Evolutionary conservation across 2,329 filamentous ascomycete species (phyloP).

Genomic region (Epicoccum nigrum): DNA sequence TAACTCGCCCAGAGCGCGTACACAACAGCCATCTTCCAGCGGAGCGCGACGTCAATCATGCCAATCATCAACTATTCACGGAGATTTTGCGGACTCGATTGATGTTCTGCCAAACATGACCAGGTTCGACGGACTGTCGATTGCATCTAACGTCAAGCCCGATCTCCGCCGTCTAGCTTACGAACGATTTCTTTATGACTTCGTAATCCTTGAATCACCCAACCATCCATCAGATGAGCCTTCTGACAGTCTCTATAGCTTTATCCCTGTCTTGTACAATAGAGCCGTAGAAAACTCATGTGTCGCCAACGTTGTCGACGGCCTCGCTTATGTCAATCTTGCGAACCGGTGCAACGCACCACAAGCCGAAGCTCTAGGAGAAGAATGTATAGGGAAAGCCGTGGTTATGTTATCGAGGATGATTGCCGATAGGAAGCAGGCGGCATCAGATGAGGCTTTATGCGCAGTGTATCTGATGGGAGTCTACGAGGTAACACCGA

Average conservation of each 20-base stretch:
- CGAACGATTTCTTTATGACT: constrained; percentile 42
- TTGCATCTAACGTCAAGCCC: constrained; percentile 18
- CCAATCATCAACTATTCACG: not conserved
- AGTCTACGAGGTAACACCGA: constrained; percentile 32
- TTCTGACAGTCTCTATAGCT: constrained; percentile 35
- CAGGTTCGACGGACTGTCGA: constrained; percentile 21
- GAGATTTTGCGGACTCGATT: not conserved
- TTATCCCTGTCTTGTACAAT: constrained; percentile 36
- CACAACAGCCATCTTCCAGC: constrained; percentile 13
- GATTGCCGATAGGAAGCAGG: constrained; percentile 31
- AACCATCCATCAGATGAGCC: constrained; percentile 22
- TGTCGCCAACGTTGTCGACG: constrained; percentile 29
- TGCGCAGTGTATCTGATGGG: constrained; percentile 40
- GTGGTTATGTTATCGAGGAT: constrained; percentile 31
- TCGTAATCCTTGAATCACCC: constrained; percentile 31
- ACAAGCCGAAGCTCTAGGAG: constrained; percentile 29
- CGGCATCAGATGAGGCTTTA: constrained; percentile 30
- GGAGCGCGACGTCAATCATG: not conserved
- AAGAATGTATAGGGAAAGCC: constrained; percentile 30
- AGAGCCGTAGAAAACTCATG: constrained; percentile 29
- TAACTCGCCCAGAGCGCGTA: constrained; percentile 15
- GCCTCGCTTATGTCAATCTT: constrained; percentile 40
- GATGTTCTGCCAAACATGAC: not conserved
- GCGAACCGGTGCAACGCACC: constrained; percentile 32
- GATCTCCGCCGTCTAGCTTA: constrained; percentile 36